Conservation (phyloP, 2,329 filamentous ascomycete genomes). For the Neofusicoccum kwambonambiense region DNA sequence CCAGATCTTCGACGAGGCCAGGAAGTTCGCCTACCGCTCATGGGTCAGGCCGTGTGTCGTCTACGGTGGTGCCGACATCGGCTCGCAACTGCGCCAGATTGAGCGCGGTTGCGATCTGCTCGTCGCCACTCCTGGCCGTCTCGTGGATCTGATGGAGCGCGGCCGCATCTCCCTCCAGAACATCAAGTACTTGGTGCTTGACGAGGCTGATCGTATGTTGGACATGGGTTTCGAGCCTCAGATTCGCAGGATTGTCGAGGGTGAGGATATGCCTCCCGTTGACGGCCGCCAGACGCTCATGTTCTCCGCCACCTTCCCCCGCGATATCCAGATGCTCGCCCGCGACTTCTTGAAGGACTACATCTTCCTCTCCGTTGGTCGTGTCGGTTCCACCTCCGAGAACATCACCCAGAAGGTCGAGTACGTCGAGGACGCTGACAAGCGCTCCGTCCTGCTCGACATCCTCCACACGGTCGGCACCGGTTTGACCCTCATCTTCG, state of each 20-base stretch:
- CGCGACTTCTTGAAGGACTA: slow-evolving; percentile 99
- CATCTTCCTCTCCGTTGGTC: slow-evolving; percentile 96
- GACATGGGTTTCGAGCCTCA: slow-evolving; percentile 99
- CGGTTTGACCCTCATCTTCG: slow-evolving; percentile 93
- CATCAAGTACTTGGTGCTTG: slow-evolving; percentile 98
- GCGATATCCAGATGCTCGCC: slow-evolving; percentile 98
- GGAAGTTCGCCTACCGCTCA: slow-evolving; percentile 98
- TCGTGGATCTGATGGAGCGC: slow-evolving; percentile 97
- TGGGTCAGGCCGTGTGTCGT: slow-evolving; percentile 99
- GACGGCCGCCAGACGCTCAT: slow-evolving; percentile 93
- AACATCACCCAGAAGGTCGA: slow-evolving; percentile 99
- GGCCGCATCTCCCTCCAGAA: slow-evolving; percentile 95
- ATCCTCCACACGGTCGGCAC: slow-evolving; percentile 92
- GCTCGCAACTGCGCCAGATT: slow-evolving; percentile 95
- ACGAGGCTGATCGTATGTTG: slow-evolving; percentile 99
- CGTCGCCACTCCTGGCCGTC: slow-evolving; percentile 93
- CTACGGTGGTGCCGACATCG: slow-evolving; percentile 98
- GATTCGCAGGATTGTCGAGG: slow-evolving; percentile 97
- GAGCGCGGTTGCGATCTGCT: slow-evolving; percentile 96
- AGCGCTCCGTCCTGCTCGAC: slow-evolving; percentile 94
- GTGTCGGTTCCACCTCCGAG: slow-evolving; percentile 98
- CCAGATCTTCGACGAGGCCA: slow-evolving; percentile 95
- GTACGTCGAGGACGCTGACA: slow-evolving; percentile 95
- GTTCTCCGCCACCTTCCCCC: slow-evolving; percentile 99
- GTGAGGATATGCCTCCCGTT: slow-evolving; percentile 92